Conservation (phyloP, 2,329 filamentous ascomycete species). For the Botrytis cinerea region DNA sequence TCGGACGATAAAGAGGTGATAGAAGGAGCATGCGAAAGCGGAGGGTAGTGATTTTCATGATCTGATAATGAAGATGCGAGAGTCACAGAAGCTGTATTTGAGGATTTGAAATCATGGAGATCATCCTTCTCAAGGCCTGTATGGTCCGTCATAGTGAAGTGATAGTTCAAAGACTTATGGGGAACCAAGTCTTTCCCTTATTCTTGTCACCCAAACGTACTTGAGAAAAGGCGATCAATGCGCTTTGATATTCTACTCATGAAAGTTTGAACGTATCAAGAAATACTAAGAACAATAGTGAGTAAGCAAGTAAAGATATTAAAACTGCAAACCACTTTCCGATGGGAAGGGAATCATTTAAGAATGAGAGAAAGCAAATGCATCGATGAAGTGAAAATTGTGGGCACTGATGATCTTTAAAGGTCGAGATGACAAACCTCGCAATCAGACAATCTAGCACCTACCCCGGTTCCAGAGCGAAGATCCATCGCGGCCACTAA, state of each 20-base stretch:
- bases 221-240: background rate
- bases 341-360: background rate
- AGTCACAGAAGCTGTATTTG: slow-evolving; percentile 22
- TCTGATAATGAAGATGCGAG: slow-evolving; percentile 25
- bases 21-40: slow-evolving; percentile 6
- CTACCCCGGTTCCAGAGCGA: background rate
- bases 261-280: background rate
- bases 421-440: slow-evolving; percentile 9
- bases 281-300: background rate
- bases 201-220: background rate
- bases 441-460: background rate
- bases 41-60: slow-evolving; percentile 30
- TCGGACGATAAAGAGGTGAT: slow-evolving; percentile 28
- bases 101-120: slow-evolving; percentile 19
- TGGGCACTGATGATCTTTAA: background rate
- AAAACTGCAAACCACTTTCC: background rate
- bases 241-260: background rate
- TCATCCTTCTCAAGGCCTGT: slow-evolving; percentile 31
- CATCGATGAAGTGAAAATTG: background rate
- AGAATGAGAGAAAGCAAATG: background rate
- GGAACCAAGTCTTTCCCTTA: background rate
- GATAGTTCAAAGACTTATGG: background rate
- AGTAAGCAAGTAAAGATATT: background rate
- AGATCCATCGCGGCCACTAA: slow-evolving; percentile 9
- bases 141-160: slow-evolving; percentile 28